Evolutionary conservation across 371 early-diverging fungal genomes (phyloP), one percentile per base, ranked within the genome.

Genomic region (Mortierella sp.): DNA sequence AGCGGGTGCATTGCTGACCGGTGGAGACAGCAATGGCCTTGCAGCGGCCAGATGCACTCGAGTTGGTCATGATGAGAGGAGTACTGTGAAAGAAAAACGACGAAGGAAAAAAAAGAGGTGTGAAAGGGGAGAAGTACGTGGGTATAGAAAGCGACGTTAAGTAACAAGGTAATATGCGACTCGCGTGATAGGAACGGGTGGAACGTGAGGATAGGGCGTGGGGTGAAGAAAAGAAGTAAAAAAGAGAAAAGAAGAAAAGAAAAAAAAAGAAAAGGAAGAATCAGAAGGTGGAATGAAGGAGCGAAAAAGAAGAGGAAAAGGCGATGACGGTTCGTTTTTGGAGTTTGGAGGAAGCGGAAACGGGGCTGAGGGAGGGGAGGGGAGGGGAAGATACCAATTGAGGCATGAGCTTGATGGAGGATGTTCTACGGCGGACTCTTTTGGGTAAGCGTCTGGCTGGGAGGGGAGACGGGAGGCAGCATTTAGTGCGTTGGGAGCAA

Each of bases 1-100:
- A 76, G 5, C 77, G 76, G 11, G 77, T 69, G 75, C 86, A 86
- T 67, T 77, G 79, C 53, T 79, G 79, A 46, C 82, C 82, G 19
- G 86, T 86, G 14, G 82, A 79, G 72, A 81, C 71, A 46, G 86
- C 86, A 24, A 86, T 86, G 73, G 86, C 86, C 75, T 79, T 86
- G 74, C 86, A 86, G 5, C 75, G 79, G 37, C 40, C 43, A 48
- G 71, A 19, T 37, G 64, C 64, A 21, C 6, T 64, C 37, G 40
- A 64, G 21, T 37, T 46, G 34, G 72, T 72, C 72, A 72, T 64
- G 34, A 61, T 28, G 61, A 4, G 28, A 3, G 59, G 9, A 6
- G 37, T 64, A 0, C 24, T 59, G 31, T 59, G 34, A 40, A 40
- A 40, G 34, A 40, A 40, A 40, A 53, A 13, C 24, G 53, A 24